Evolutionary conservation across 2,329 filamentous ascomycete species (phyloP).

Genomic region (Sordariomycetes sp.): DNA sequence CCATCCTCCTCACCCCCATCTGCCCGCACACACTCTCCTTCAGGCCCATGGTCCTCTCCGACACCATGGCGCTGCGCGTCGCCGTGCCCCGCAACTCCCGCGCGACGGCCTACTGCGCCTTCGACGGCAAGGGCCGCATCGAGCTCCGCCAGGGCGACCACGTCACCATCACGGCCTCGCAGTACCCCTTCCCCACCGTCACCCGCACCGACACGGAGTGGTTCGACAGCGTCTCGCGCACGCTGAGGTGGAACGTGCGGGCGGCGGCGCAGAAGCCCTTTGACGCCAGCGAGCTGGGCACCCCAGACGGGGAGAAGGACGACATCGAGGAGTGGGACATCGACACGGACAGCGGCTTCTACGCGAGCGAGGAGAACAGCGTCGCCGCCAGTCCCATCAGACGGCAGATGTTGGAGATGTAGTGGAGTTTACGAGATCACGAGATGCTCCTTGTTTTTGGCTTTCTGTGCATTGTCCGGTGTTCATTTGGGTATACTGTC

Average conservation of each 20-base stretch:
- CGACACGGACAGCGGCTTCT: constrained; percentile 72
- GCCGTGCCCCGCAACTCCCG: constrained; percentile 77
- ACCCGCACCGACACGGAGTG: constrained; percentile 84
- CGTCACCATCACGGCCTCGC: constrained; percentile 90
- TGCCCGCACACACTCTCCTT: constrained; percentile 96
- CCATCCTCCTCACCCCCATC: constrained; percentile 92
- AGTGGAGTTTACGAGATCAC: too few species aligned
- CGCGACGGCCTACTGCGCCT: constrained; percentile 91
- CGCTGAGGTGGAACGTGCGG: constrained; percentile 88
- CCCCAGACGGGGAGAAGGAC: constrained; percentile 40
- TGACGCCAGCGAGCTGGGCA: constrained; percentile 35
- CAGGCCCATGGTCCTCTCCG: constrained; percentile 93
- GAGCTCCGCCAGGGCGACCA: constrained; percentile 90
- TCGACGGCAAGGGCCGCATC: constrained; percentile 92
- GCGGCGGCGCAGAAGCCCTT: constrained; percentile 90
- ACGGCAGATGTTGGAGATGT: constrained; percentile 58
- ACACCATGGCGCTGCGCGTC: constrained; percentile 86
- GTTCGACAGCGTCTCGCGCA: constrained; percentile 92
- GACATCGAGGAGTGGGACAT: constrained; percentile 77
- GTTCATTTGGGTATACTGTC: too few species aligned
- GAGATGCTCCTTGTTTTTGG: too few species aligned
- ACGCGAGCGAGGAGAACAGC: constrained; percentile 65
- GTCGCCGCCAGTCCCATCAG: constrained; percentile 57
- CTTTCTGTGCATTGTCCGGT: too few species aligned
- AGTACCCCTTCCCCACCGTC: constrained; percentile 96